These are phyloP conservation scores for Coemansia sp. DNA, from an alignment of 192 early-diverging fungal genomes.

Conservation along the genomic window DNA sequence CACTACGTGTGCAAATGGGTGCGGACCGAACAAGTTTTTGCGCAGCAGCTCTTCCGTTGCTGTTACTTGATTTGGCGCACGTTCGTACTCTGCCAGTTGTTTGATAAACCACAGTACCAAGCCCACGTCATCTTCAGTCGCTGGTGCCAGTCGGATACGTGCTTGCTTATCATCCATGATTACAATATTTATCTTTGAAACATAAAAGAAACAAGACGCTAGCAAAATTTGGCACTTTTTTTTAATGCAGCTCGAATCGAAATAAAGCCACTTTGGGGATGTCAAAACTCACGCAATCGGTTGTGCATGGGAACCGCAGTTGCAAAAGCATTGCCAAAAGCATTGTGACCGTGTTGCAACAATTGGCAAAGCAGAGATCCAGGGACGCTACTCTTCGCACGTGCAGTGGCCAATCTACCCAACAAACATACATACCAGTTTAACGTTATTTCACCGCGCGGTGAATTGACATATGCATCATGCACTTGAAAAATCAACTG, in stretches of 20 bases:
- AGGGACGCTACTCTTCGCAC: not conserved
- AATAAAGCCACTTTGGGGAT: no score
- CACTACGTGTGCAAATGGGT: constrained; percentile 67
- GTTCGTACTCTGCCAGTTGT: constrained; percentile 76
- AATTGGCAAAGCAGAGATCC: not conserved
- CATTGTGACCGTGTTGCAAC: not conserved
- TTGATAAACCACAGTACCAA: constrained; percentile 71
- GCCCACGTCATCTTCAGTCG: constrained; percentile 60
- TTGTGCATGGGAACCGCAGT: no score
- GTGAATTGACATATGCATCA: no score
- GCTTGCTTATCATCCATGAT: not conserved
- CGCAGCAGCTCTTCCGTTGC: constrained; percentile 67
- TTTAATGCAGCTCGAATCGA: no score
- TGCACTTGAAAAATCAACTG: not conserved
- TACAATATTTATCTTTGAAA: not conserved
- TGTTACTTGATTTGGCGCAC: constrained; percentile 64
- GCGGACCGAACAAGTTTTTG: constrained; percentile 65
- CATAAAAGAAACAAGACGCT: not conserved
- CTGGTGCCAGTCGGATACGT: constrained; percentile 34
- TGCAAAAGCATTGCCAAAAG: not conserved
- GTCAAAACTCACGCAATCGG: no score
- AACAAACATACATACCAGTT: not conserved
- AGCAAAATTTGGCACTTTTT: no score
- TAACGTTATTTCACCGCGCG: no score
- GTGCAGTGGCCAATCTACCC: not conserved